Base-by-base conservation (phyloP, 306 rosid species). In the Acacia confusa region DNA sequence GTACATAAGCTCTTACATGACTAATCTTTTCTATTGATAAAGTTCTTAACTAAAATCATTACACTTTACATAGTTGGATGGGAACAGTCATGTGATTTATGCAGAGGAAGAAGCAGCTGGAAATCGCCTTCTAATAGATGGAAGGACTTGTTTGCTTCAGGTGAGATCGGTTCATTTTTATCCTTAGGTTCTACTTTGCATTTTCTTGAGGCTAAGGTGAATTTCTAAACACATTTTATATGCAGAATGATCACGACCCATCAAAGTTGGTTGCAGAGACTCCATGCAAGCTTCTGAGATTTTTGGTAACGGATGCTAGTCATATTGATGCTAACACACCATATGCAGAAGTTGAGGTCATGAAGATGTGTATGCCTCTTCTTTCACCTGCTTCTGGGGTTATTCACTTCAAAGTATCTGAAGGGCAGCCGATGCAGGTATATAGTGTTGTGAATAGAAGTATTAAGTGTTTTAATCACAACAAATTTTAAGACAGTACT, bases 291-390 rank as follows among this genome's bases (percentile, higher is more conserved):
- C 94, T 95, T 77, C 72, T 92, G 83, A 92, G 99, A 85, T 93
- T 86, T 86, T 82, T 95, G 87, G 86, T 95, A 82, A 70, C 60
- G 17, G 94, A 95, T 82, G 91, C 80, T 77, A 88, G 91, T 87
- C 98, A 95, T 81, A 75, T 95, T 16, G 98, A 92, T 82, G 95
- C 94, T 67, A 97, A 90, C 89, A 81, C 92, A 76, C 99, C 99
- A 52, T 95, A 89, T 88, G 97, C 97, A 61, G 99, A 95, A 87
- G 99, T 95, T 77, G 99, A 95, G 93, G 99, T 95, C 87, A 95
- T 95, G 99, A 95, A 95, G 91, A 95, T 95, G 99, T 95, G 99
- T 78, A 95, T 95, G 99, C 99, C 99, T 79, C 97, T 95, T 82
- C 99, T 95, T 86, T 95, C 98, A 55, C 99, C 99, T 79, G 94